Conservation (phyloP, 2,329 filamentous ascomycete genomes). For the Fusarium mangiferae region DNA sequence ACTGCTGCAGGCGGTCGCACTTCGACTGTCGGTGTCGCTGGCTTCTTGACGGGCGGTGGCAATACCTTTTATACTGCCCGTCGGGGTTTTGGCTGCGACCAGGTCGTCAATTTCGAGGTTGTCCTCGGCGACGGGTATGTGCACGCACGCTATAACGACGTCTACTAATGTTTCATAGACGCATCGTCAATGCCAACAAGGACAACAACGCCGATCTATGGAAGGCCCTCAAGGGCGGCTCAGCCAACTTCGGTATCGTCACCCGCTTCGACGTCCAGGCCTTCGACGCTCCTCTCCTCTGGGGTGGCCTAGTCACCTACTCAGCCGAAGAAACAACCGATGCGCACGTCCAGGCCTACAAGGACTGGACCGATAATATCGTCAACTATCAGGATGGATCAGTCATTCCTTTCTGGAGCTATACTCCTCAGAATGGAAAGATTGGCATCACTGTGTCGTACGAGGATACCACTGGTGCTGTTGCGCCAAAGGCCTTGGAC, state of each 20-base stretch:
- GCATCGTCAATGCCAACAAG: conserved; percentile 12
- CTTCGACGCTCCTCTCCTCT: conserved; percentile 25
- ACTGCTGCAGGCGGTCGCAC: conserved; percentile 14
- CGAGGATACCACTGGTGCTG: conserved; percentile 10
- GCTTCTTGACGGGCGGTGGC: conserved; percentile 43
- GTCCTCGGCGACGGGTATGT: conserved; percentile 46
- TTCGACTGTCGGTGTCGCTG: conserved; percentile 40
- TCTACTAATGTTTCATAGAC: neutral
- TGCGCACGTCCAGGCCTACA: conserved; percentile 24
- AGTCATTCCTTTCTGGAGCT: conserved; percentile 17
- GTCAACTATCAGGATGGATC: conserved; percentile 8
- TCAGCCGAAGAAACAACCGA: conserved; percentile 21
- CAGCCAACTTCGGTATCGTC: conserved; percentile 31
- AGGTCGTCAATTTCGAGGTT: conserved; percentile 55
- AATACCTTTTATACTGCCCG: conserved; percentile 31
- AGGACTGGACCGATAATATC: conserved; percentile 18
- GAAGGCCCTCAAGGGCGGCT: conserved; percentile 29
- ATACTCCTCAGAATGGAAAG: conserved; percentile 1
- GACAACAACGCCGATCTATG: conserved; percentile 32
- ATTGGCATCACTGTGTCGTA: conserved; percentile 13
- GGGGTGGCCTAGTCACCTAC: conserved; percentile 30
- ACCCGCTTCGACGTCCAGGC: conserved; percentile 34
- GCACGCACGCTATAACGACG: fast-evolving
- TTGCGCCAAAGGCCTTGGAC: neutral
- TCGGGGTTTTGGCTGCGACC: conserved; percentile 50